These are phyloP conservation scores for Penicillium daleae DNA, from an alignment of 495 filamentous ascomycete species.

Conservation along the genomic window DNA sequence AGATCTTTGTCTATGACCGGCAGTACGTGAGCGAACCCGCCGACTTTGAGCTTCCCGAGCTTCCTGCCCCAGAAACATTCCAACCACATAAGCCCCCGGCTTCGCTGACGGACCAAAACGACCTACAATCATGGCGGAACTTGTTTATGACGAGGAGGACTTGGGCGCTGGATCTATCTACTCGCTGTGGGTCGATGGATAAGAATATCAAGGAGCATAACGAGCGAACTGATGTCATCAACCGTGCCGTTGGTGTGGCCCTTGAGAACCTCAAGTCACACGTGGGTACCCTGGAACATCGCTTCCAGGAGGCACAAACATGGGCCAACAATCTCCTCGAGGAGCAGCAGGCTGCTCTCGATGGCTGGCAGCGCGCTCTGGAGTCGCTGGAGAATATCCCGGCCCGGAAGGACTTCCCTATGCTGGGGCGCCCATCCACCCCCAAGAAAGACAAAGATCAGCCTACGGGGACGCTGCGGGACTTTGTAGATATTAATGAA, in stretches of 20 bases:
- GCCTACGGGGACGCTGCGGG: constrained; percentile 60
- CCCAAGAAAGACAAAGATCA: constrained; percentile 42
- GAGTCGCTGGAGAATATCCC: constrained; percentile 64
- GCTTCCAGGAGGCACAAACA: constrained; percentile 69
- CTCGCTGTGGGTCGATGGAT: constrained; percentile 64
- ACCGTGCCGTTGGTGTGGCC: constrained; percentile 73
- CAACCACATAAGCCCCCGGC: constrained; percentile 66
- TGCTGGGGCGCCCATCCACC: constrained; percentile 51
- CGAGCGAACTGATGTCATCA: constrained; percentile 70
- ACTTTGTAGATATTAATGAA: constrained; percentile 70
- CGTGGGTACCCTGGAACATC: constrained; percentile 72
- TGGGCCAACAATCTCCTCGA: constrained; percentile 73
- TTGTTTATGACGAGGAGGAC: constrained; percentile 72
- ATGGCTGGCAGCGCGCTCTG: constrained; percentile 70
- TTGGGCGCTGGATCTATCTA: constrained; percentile 74
- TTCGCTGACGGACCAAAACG: constrained; percentile 69
- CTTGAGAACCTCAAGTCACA: constrained; percentile 81
- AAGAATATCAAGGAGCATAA: constrained; percentile 55
- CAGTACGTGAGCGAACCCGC: constrained; percentile 56
- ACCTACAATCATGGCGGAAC: constrained; percentile 79
- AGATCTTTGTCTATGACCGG: constrained; percentile 86
- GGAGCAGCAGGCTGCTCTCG: constrained; percentile 67
- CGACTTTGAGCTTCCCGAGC: constrained; percentile 55
- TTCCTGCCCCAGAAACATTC: constrained; percentile 62
- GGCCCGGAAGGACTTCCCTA: constrained; percentile 59